Base-by-base conservation (phyloP, 169 alveolate genomes). In the Perkinsus olseni region DNA sequence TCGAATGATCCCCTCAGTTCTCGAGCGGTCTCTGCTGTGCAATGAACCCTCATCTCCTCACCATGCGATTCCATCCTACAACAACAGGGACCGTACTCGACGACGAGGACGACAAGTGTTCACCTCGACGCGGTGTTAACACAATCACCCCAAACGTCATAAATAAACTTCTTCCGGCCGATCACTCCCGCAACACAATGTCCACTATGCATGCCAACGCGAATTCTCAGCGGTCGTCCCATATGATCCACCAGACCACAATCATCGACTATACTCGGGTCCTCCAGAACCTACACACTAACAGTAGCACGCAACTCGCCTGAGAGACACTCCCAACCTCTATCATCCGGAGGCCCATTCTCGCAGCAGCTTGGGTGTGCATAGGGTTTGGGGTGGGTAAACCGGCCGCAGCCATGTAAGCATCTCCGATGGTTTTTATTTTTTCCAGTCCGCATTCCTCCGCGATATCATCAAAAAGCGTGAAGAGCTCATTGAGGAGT, bases 181-280 rank as follows among this genome's bases (percentile, higher is more conserved):
- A 91, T 91, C 74, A 91, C 93, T 0, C 93, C 93, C 37, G 93
- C 93, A 38, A 91, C 93, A 51, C 93, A 91, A 74, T 48, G 74
- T 20, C 93, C n/a, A n/a, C 74, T 37, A 37, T 91, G 93, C 74
- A 91, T 91, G 34, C 93, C 93, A 45, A 91, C 62, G 11, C 93
- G 38, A 39, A 91, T 39, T 0, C 37, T 24, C 82, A 91, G 37
- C 8, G 50, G 74, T 38, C 38, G 1, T 4, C 82, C 82, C 82
- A 62, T 6, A 28, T 62, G 82, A 28, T 62, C 82, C 82, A 62
- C 82, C 82, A 62, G 17, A 62, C 82, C 82, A 62, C 82, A 62
- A 28, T 62, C 82, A 62, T 62, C 82, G 31, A 62, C 82, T 13
- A 62, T 62, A 24, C 82, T 24, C 17, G 82, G 82, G 34, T 62